Percentiles rank a stretch among this genome's conserved stretches.
Evolutionary conservation across 352 stramenopile species (phyloP).

Genomic region (Globisporangium emineosum): DNA sequence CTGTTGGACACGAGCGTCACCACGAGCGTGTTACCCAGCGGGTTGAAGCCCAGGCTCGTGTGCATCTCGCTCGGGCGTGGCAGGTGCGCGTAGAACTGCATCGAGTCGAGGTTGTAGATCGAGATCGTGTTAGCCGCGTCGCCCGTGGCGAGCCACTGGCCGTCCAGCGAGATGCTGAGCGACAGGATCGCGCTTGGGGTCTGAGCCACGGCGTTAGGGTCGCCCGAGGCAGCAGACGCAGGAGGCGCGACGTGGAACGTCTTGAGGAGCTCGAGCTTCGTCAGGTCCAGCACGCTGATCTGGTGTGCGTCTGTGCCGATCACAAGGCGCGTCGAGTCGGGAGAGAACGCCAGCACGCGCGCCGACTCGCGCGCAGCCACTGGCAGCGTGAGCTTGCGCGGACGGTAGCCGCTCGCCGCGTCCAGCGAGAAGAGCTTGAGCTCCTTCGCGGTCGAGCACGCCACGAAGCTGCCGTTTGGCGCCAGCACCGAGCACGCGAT

Average conservation of each 20-base stretch:
- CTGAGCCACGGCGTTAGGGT: conserved; percentile 14
- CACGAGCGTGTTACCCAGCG: conserved; percentile 70
- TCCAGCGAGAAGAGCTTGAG: conserved; percentile 89
- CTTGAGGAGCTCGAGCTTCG: conserved; percentile 72
- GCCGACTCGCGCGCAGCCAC: conserved; percentile 39
- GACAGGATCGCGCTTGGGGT: conserved; percentile 49
- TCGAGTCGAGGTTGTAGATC: conserved; percentile 86
- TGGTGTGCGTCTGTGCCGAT: conserved; percentile 61
- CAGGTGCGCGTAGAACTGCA: conserved; percentile 77
- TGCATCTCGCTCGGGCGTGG: conserved; percentile 68
- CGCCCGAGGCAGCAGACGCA: not conserved
- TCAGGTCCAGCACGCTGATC: conserved; percentile 70
- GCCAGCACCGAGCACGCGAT: conserved; percentile 82
- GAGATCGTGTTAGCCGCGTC: conserved; percentile 67
- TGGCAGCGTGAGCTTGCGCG: conserved; percentile 54
- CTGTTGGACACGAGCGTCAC: conserved; percentile 82
- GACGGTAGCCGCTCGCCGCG: conserved; percentile 34
- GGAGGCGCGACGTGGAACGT: conserved; percentile 49
- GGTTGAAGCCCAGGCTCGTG: conserved; percentile 76
- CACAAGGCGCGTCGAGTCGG: conserved; percentile 73
- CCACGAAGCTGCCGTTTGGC: conserved; percentile 82
- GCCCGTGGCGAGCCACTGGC: conserved; percentile 74
- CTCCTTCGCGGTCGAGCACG: conserved; percentile 78
- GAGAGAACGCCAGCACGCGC: conserved; percentile 71
- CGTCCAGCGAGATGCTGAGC: conserved; percentile 73